Evolutionary conservation across 2,329 filamentous ascomycete genomes (phyloP), one percentile per base, ranked within the genome.

Genomic region (Emmonsiellopsis sp.): DNA sequence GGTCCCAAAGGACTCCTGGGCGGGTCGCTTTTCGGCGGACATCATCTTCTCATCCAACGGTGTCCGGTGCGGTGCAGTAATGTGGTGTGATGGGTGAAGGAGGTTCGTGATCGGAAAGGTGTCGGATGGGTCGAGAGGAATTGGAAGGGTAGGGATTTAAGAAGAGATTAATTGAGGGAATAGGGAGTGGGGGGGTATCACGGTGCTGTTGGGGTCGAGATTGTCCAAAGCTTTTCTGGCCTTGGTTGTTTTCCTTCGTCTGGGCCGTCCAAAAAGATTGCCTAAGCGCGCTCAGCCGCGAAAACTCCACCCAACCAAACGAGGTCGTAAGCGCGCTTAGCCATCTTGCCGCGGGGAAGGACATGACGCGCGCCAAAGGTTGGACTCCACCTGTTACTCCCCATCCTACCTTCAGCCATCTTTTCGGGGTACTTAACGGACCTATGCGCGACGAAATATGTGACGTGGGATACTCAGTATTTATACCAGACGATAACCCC

Each of bases 1-100:
- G 7, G 84, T 83, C 27, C 85, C 82, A 61, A 92, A 92, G 56
- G 88, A 86, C 61, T 87, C 86, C 57, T 87, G 84, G n/a, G 91
- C 90, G 55, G 90, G 87, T 66, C 93, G 83, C 75, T 98, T 97
- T 72, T 95, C 91, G 58, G 87, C 81, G 36, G 90, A 89, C 91
- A 95, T 96, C 55, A 58, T 72, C 57, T 52, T 53, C 42, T 44
- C 46, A 42, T 53, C 11, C 44, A 40, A 27, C 9, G 49, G 32
- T n/a, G 37, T 39, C 33, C 14, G 37, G 46, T 14, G 7, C 3
- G 11, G 40, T 13, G 14, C 3, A 17, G n/a, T 2, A 10, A 6
- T 42, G 40, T 42, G n/a, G n/a, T 42, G 40, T 14, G 40, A 14
- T 27, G 40, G n/a, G 40, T 14, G 11, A 14, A 14, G 40, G 14